Evolutionary conservation across 306 rosid species (phyloP).

Genomic region (Parietaria judaica): DNA sequence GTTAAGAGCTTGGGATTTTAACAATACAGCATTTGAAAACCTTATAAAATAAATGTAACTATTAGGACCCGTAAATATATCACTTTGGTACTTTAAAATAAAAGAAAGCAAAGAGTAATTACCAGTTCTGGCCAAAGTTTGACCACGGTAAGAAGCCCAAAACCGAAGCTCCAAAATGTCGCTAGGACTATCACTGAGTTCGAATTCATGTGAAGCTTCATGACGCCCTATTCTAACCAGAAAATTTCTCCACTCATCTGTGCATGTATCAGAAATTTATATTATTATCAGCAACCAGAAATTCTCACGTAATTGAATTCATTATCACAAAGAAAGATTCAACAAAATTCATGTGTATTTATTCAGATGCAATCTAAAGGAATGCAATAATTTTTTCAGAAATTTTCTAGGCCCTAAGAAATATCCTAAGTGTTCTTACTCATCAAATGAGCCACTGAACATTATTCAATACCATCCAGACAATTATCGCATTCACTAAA

Average conservation of each 20-base stretch:
- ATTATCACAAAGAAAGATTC: background rate
- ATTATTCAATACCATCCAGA: too few species aligned
- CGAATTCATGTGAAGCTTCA: constrained; percentile 53
- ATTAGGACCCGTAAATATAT: background rate
- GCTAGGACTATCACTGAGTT: constrained; percentile 42
- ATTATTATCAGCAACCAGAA: background rate
- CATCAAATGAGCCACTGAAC: too few species aligned
- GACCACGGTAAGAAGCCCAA: constrained; percentile 98
- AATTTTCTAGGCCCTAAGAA: too few species aligned
- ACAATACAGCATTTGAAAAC: background rate
- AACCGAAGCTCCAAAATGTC: constrained; percentile 86
- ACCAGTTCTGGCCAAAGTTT: constrained; percentile 97
- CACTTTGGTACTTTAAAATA: background rate
- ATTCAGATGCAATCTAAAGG: too few species aligned
- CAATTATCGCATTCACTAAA: too few species aligned
- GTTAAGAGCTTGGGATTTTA: background rate
- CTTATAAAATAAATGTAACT: background rate
- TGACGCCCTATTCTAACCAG: constrained; percentile 82
- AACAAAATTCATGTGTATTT: too few species aligned
- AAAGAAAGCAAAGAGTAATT: constrained; percentile 3
- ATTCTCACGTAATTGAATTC: background rate
- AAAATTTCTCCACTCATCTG: constrained; percentile 96
- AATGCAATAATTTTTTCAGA: too few species aligned
- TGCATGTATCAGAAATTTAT: constrained; percentile 9
- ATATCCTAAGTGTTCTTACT: too few species aligned